Evolutionary conservation across 306 rosid genomes (phyloP).

Genomic region (Luffa aegyptiaca): DNA sequence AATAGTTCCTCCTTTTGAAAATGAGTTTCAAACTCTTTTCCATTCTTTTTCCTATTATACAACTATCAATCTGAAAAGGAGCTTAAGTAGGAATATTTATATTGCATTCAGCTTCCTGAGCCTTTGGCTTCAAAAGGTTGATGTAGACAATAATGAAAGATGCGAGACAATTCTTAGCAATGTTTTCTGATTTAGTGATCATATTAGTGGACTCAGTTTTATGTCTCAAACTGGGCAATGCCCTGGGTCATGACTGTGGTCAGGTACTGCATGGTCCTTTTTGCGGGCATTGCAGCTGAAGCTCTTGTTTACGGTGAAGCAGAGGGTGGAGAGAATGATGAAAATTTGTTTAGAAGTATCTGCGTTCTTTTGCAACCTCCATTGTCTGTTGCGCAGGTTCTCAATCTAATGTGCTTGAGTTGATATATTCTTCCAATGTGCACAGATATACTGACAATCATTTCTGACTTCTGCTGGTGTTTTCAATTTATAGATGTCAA

Average conservation of each 20-base stretch:
- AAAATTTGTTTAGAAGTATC: constrained; percentile 68
- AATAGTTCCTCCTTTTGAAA: not conserved
- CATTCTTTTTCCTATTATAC: not conserved
- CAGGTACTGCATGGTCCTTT: constrained; percentile 97
- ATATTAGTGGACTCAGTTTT: not conserved
- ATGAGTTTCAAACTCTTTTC: not conserved
- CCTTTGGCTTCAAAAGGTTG: not conserved
- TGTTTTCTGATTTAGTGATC: not conserved
- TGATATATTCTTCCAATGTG: constrained; percentile 5
- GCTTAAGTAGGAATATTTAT: not conserved
- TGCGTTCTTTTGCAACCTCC: constrained; percentile 84
- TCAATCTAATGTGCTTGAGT: constrained; percentile 7
- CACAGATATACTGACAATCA: not conserved
- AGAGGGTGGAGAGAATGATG: constrained; percentile 98
- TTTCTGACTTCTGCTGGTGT: constrained; percentile 9
- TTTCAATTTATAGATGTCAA: constrained; percentile 59
- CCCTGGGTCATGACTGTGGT: constrained; percentile 8
- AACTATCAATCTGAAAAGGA: not conserved
- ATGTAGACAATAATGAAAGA: not conserved
- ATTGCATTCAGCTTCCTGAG: not conserved
- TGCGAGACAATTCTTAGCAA: not conserved
- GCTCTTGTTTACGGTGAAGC: constrained; percentile 94
- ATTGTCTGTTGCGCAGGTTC: constrained; percentile 68
- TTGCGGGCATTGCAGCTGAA: constrained; percentile 95
- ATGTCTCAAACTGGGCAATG: not conserved